These are phyloP conservation scores for Lipomyces anomalus DNA, from an alignment of 805 yeast species.

Conservation along the genomic window DNA sequence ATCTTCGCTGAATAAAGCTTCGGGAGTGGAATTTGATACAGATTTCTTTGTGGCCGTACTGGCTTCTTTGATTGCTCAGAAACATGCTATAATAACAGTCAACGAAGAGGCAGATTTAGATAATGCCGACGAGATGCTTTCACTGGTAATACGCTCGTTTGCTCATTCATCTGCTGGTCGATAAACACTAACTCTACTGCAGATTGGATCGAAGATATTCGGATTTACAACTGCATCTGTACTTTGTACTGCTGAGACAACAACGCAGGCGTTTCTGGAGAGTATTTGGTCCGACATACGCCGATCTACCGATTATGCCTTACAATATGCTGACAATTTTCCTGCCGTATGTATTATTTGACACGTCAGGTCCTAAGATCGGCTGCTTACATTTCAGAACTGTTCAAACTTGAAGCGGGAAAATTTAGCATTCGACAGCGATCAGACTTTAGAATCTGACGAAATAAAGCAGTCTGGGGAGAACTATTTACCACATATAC, in stretches of 20 bases:
- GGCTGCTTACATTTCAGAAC: too few relatives aligned
- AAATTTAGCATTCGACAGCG: too few relatives aligned
- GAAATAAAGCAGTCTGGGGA: too few relatives aligned
- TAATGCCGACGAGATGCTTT: conserved; percentile 14
- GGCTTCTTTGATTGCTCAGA: conserved; percentile 12
- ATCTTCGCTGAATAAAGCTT: conserved; percentile 1
- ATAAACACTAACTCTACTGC: not conserved
- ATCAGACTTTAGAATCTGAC: too few relatives aligned
- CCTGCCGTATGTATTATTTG: too few relatives aligned
- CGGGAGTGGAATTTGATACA: conserved; percentile 19
- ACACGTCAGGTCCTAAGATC: too few relatives aligned
- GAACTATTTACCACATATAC: conserved; percentile 16
- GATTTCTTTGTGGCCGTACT: conserved; percentile 20
- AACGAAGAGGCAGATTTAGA: conserved; percentile 11
- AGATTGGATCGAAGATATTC: conserved; percentile 20
- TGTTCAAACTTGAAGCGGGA: too few relatives aligned
- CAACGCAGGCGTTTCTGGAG: conserved; percentile 16
- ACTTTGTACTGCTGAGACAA: conserved; percentile 9
- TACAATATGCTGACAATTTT: too few relatives aligned
- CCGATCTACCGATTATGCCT: too few relatives aligned
- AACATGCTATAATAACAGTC: conserved; percentile 19
- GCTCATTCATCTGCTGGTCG: not conserved
- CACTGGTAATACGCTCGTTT: conserved; percentile 6
- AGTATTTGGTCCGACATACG: too few relatives aligned
- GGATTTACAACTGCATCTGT: conserved; percentile 14